phyloP scores from a whole-genome alignment of 495 filamentous ascomycete species.

The Penicillium silybi region DNA sequence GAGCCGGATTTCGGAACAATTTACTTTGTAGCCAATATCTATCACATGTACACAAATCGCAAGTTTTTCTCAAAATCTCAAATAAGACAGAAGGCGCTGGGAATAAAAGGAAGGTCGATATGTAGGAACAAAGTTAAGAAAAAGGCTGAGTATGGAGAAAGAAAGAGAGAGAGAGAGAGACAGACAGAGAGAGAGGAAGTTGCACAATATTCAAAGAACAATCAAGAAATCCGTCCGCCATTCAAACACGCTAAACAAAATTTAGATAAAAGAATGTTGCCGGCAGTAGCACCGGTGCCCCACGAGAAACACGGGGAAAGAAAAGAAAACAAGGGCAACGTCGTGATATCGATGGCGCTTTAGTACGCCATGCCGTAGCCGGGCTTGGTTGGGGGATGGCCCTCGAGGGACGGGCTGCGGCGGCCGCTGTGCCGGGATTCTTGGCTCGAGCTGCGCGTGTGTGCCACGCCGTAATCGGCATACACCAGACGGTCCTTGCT shows the following conservation, averaged over 20 bases:
- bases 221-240: constrained; percentile 8
- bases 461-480: constrained; percentile 34
- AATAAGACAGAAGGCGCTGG: not conserved
- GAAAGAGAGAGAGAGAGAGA: not conserved
- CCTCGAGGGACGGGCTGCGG: constrained; percentile 30
- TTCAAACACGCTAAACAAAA: constrained; percentile 12
- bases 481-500: constrained; percentile 43
- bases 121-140: constrained; percentile 1
- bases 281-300: not conserved
- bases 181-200: not conserved
- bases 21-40: not conserved
- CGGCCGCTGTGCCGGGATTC: constrained; percentile 27
- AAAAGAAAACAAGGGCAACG: constrained; percentile 5
- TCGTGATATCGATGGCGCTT: constrained; percentile 7
- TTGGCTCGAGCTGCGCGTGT: constrained; percentile 36
- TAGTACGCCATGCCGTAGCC: constrained; percentile 41
- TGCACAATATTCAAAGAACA: constrained; percentile 8
- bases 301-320: not conserved
- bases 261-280: constrained; percentile 6
- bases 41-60: constrained; percentile 2
- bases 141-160: not conserved
- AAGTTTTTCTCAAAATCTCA: constrained; percentile 1
- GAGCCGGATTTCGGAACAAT: not conserved
- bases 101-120: not conserved
- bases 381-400: constrained; percentile 36